Evolutionary conservation across 371 early-diverging fungal species (phyloP).

Genomic region (Catenaria anguillulae): DNA sequence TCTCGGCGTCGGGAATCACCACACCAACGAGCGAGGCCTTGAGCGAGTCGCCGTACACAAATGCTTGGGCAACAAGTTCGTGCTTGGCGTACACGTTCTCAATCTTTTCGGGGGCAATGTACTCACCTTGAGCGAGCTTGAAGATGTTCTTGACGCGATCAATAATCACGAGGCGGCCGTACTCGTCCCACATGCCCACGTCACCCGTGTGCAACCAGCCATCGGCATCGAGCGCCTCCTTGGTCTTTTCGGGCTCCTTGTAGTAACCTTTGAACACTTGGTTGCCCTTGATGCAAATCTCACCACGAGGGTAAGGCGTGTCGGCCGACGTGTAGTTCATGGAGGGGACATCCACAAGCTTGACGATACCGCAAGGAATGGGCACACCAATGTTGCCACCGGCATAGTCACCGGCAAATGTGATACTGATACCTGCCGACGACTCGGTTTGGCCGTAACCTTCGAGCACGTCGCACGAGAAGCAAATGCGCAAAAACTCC

Average conservation of each 20-base stretch:
- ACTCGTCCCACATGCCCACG: conserved; percentile 60
- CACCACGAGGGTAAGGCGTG: conserved; percentile 78
- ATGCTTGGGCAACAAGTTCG: conserved; percentile 46
- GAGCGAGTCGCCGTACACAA: conserved; percentile 76
- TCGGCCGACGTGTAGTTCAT: conserved; percentile 77
- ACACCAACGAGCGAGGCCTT: conserved; percentile 41
- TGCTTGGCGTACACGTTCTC: conserved; percentile 46
- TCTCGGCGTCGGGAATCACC: conserved; percentile 23
- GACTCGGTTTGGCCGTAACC: conserved; percentile 39
- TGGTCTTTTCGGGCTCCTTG: conserved; percentile 73
- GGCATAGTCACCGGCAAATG: conserved; percentile 36
- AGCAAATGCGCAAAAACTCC: conserved; percentile 73
- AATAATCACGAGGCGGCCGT: conserved; percentile 38
- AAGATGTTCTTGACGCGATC: conserved; percentile 48
- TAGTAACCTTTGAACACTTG: conserved; percentile 67
- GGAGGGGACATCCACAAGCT: conserved; percentile 74
- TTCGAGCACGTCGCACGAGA: conserved; percentile 66
- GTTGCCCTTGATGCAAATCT: conserved; percentile 50
- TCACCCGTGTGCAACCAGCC: conserved; percentile 85
- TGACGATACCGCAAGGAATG: conserved; percentile 59
- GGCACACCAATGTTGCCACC: conserved; percentile 78
- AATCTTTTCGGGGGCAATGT: conserved; percentile 92
- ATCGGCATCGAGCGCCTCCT: conserved; percentile 51
- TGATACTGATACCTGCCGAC: conserved; percentile 43
- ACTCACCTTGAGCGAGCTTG: conserved; percentile 51